phyloP scores from a whole-genome alignment of 306 rosid genomes.

The Nissolia schottii region DNA sequence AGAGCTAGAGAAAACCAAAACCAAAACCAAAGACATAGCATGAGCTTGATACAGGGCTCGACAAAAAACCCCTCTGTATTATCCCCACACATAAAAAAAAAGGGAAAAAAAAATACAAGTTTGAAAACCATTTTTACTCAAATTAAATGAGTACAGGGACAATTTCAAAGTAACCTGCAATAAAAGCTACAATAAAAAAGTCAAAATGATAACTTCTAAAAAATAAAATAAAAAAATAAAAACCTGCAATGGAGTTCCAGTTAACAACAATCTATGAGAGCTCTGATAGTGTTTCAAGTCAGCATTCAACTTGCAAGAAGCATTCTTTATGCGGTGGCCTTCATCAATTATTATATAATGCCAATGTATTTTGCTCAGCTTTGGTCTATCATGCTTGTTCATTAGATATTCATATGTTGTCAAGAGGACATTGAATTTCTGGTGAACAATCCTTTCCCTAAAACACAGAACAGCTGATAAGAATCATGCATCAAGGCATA shows the following conservation, averaged over 20 bases:
- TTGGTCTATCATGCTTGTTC: constrained; percentile 99
- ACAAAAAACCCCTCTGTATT: neutral
- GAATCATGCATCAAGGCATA: constrained; percentile 17
- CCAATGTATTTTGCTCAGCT: constrained; percentile 93
- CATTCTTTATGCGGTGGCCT: constrained; percentile 99
- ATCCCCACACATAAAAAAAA: constrained; percentile 1
- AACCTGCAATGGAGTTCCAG: constrained; percentile 99
- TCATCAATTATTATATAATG: constrained; percentile 96
- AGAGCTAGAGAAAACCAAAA: neutral
- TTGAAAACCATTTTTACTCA: neutral
- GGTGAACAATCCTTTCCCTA: constrained; percentile 94
- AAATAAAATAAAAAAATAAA: neutral
- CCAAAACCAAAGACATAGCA: neutral
- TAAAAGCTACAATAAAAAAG: neutral
- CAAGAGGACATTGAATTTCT: constrained; percentile 91
- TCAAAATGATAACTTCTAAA: no score
- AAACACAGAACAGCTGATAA: constrained; percentile 33
- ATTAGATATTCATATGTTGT: constrained; percentile 96
- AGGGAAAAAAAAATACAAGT: neutral
- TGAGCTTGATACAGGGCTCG: constrained; percentile 3
- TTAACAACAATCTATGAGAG: constrained; percentile 92
- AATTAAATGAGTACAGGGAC: constrained; percentile 9
- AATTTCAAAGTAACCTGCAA: constrained; percentile 43
- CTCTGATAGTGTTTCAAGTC: constrained; percentile 93
- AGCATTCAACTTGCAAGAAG: constrained; percentile 98